phyloP scores from a whole-genome alignment of 2,329 filamentous ascomycete species.

The Seiridium unicorne region DNA sequence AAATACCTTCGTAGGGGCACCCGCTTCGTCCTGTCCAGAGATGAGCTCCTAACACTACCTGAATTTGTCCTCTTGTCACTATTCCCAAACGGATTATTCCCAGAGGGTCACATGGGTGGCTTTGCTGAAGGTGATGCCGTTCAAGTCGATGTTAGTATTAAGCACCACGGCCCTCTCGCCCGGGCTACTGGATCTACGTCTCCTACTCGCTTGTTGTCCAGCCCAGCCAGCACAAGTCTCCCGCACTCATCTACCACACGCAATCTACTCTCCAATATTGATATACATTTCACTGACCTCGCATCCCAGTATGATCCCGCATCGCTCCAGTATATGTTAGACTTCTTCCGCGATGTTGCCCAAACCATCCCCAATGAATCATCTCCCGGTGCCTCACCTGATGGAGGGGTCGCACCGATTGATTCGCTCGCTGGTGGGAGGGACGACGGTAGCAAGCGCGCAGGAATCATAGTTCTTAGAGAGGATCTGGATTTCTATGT shows the following conservation, averaged over 20 bases:
- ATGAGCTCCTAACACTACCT: constrained; percentile 91
- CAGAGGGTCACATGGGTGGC: constrained; percentile 91
- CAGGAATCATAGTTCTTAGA: constrained; percentile 93
- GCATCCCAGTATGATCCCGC: constrained; percentile 82
- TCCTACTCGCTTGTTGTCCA: constrained; percentile 15
- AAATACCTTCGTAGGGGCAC: constrained; percentile 63
- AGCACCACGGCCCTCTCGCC: constrained; percentile 18
- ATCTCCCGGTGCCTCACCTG: constrained; percentile 64
- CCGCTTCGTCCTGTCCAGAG: constrained; percentile 88
- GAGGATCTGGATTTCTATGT: constrained; percentile 98
- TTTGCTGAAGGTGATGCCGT: constrained; percentile 93
- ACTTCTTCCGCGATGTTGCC: constrained; percentile 94
- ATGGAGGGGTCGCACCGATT: constrained; percentile 62
- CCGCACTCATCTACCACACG: constrained; percentile 25
- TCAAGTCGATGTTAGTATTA: constrained; percentile 85
- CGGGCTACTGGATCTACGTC: constrained; percentile 20
- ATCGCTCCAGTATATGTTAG: constrained; percentile 97
- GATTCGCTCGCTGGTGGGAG: constrained; percentile 64
- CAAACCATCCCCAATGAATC: constrained; percentile 85
- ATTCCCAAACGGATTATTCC: constrained; percentile 96
- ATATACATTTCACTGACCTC: constrained; percentile 42
- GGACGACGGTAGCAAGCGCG: constrained; percentile 74
- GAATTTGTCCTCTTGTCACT: constrained; percentile 98
- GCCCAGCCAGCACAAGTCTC: constrained; percentile 12
- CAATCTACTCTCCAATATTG: constrained; percentile 34